These are phyloP conservation scores for Primulina eburnea DNA, from an alignment of 257 asterid species.

Conservation along the genomic window DNA sequence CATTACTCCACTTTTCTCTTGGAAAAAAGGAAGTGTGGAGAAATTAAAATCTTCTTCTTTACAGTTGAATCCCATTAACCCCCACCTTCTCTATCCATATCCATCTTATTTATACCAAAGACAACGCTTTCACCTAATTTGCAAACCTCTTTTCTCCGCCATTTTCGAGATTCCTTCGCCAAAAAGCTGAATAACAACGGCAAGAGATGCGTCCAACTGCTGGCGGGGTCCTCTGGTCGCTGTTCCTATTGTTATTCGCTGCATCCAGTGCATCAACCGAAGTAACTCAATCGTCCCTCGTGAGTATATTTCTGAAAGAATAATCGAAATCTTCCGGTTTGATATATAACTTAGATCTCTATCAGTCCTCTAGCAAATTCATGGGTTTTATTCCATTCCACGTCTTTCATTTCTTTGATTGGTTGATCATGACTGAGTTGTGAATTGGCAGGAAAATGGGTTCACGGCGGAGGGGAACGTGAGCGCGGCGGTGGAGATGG, in stretches of 20 bases:
- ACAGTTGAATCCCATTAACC: conserved; percentile 44
- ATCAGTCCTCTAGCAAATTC: not conserved
- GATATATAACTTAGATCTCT: conserved; percentile 32
- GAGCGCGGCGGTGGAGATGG: conserved; percentile 37
- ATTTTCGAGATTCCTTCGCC: not conserved
- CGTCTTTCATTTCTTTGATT: not conserved
- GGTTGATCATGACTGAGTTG: conserved; percentile 7
- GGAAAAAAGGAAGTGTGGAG: not conserved
- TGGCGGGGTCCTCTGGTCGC: conserved; percentile 39
- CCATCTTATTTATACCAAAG: conserved; percentile 31
- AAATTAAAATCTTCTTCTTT: conserved; percentile 25
- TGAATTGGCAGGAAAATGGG: conserved; percentile 33
- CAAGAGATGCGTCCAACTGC: conserved; percentile 45
- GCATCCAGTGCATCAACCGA: conserved; percentile 11
- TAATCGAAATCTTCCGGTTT: not conserved
- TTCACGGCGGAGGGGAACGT: conserved; percentile 21
- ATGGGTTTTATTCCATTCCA: not conserved
- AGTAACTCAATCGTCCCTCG: conserved; percentile 29
- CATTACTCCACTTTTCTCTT: not conserved
- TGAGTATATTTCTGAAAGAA: conserved; percentile 27
- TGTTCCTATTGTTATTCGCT: conserved; percentile 36
- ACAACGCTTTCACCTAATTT: conserved; percentile 13
- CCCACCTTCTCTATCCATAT: conserved; percentile 35
- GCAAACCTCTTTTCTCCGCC: not conserved
- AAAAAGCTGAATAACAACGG: not conserved